These are phyloP conservation scores for Coemansia sp. DNA, from an alignment of 192 early-diverging fungal genomes.

Conservation along the genomic window DNA sequence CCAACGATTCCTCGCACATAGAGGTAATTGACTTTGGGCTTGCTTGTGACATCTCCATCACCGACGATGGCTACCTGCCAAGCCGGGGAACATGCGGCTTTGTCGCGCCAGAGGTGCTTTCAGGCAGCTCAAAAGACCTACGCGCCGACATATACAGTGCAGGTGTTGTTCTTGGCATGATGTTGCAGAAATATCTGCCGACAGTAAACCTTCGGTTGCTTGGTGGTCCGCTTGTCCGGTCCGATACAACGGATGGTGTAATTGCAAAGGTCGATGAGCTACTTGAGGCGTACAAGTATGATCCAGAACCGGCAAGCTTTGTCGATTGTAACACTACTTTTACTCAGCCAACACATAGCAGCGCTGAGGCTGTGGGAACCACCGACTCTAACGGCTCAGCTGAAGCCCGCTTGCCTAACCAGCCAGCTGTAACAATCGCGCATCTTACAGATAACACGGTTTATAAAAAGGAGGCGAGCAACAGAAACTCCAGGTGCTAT, in stretches of 20 bases:
- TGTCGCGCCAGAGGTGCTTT: slow-evolving; percentile 66
- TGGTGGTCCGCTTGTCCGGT: slow-evolving; percentile 65
- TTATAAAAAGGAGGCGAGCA: slow-evolving; percentile 11
- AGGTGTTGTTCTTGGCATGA: slow-evolving; percentile 71
- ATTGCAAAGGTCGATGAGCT: slow-evolving; percentile 57
- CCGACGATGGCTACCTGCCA: slow-evolving; percentile 34
- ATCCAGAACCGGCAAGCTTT: slow-evolving; percentile 26
- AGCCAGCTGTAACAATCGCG: background rate
- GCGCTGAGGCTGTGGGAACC: background rate
- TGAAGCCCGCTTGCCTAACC: background rate
- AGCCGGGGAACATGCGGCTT: slow-evolving; percentile 75
- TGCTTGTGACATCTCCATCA: slow-evolving; percentile 53
- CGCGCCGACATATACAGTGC: slow-evolving; percentile 67
- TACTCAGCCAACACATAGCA: background rate
- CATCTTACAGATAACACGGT: background rate
- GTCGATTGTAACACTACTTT: slow-evolving; percentile 31
- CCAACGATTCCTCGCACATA: slow-evolving; percentile 46
- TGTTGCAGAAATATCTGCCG: slow-evolving; percentile 72
- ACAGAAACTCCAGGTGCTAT: slow-evolving; percentile 26
- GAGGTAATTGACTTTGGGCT: slow-evolving; percentile 79
- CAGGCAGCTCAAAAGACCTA: slow-evolving; percentile 35
- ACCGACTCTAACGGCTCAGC: background rate
- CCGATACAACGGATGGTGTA: slow-evolving; percentile 66
- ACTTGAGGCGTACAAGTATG: slow-evolving; percentile 43
- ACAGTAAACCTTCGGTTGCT: slow-evolving; percentile 64